phyloP scores from a whole-genome alignment of 2,329 filamentous ascomycete genomes.

The Furcasterigmium sp. region DNA sequence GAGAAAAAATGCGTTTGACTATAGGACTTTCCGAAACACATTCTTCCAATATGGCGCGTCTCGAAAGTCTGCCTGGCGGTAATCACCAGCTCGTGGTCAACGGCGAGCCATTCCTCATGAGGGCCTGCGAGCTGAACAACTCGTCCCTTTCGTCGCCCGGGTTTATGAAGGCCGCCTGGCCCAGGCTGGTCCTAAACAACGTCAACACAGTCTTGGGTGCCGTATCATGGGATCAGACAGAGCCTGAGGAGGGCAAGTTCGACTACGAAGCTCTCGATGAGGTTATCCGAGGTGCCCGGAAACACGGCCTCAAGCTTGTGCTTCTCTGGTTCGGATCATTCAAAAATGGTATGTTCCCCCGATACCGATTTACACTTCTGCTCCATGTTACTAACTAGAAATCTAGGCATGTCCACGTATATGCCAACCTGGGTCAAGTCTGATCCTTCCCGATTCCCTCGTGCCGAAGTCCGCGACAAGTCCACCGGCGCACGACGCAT shows the following conservation, averaged over 20 bases:
- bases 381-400: background rate
- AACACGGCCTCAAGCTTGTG: conserved; percentile 5
- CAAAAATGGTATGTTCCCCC: background rate
- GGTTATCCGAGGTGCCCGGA: conserved; percentile 15
- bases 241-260: conserved; percentile 21
- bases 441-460: background rate
- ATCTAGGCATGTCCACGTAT: background rate
- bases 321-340: conserved; percentile 2
- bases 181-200: conserved; percentile 14
- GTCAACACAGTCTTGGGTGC: conserved; percentile 24
- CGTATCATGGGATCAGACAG: conserved; percentile 24
- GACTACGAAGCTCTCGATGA: conserved; percentile 18
- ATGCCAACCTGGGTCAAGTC: conserved; percentile 1
- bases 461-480: background rate
- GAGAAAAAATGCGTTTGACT: no score
- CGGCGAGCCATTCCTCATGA: conserved; percentile 22
- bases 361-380: no score
- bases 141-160: conserved; percentile 13
- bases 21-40: no score
- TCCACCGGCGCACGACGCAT: background rate
- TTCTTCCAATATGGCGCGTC: background rate
- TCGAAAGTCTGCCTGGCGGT: background rate
- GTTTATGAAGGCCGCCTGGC: conserved; percentile 19
- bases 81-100: conserved; percentile 22
- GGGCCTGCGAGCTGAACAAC: conserved; percentile 22